phyloP scores from a whole-genome alignment of 257 asterid genomes.

The Nicotiana tabacum region DNA sequence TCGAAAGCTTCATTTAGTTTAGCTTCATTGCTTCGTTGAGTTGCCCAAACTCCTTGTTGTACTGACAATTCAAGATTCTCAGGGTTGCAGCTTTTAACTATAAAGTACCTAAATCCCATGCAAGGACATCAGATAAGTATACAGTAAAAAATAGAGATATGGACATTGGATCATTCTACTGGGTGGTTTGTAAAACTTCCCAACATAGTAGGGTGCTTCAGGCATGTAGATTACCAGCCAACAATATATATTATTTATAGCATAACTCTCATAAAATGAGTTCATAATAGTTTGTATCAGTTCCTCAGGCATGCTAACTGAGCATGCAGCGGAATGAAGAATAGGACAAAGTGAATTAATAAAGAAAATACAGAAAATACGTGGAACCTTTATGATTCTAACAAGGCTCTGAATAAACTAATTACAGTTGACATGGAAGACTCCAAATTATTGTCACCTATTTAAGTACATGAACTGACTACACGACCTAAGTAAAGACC shows the following conservation, averaged over 20 bases:
- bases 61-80: conserved; percentile 97
- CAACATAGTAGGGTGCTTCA: background rate
- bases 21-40: conserved; percentile 97
- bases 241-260: background rate
- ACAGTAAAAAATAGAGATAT: conserved; percentile 21
- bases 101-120: conserved; percentile 73
- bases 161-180: background rate
- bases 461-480: conserved; percentile 47
- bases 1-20: conserved; percentile 98
- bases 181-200: background rate
- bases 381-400: conserved; percentile 1
- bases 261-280: conserved; percentile 1
- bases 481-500: conserved; percentile 72
- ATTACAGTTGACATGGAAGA: conserved; percentile 53
- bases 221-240: conserved; percentile 1
- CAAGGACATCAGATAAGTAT: conserved; percentile 28
- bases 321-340: conserved; percentile 6
- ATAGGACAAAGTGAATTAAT: background rate
- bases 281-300: background rate
- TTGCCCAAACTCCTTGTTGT: conserved; percentile 99
- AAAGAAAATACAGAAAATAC: background rate
- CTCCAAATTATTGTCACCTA: conserved; percentile 33
- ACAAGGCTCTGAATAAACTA: conserved; percentile 11
- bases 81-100: conserved; percentile 96
- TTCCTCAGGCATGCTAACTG: background rate